Evolutionary conservation across 495 filamentous ascomycete genomes (phyloP).

Genomic region (Aspergillus hancockii): DNA sequence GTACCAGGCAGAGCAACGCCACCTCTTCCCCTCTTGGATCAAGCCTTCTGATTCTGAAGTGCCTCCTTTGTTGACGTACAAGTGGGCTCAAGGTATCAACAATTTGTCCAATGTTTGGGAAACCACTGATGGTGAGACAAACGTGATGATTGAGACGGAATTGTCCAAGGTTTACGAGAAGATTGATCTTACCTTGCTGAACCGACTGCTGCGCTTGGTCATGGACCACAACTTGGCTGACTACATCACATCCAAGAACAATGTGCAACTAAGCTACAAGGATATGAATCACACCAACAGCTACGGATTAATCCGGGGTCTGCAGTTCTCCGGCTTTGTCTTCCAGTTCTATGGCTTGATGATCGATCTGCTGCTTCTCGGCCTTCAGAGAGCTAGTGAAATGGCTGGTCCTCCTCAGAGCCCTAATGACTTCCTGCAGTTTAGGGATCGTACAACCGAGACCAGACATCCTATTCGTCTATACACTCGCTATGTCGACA

Average conservation of each 20-base stretch:
- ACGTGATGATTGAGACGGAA: slow-evolving; percentile 98
- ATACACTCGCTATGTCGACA: slow-evolving; percentile 97
- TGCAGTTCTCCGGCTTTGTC: slow-evolving; percentile 97
- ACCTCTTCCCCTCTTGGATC: slow-evolving; percentile 98
- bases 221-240: slow-evolving; percentile 99
- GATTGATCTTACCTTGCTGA: slow-evolving; percentile 94
- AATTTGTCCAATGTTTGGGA: slow-evolving; percentile 98
- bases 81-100: slow-evolving; percentile 99
- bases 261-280: slow-evolving; percentile 98
- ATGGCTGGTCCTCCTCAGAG: slow-evolving; percentile 95
- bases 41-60: slow-evolving; percentile 99
- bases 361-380: slow-evolving; percentile 89
- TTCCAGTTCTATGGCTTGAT: slow-evolving; percentile 99
- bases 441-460: slow-evolving; percentile 87
- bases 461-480: slow-evolving; percentile 91
- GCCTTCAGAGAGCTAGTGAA: slow-evolving; percentile 90
- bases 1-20: slow-evolving; percentile 98
- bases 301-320: slow-evolving; percentile 95
- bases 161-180: slow-evolving; percentile 99
- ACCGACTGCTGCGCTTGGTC: slow-evolving; percentile 88
- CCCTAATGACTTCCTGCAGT: slow-evolving; percentile 98
- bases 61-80: slow-evolving; percentile 94
- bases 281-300: slow-evolving; percentile 99
- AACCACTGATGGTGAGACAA: slow-evolving; percentile 91
- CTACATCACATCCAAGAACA: slow-evolving; percentile 99